Evolutionary conservation across 768 basidiomycete genomes (phyloP), one percentile per base, ranked within the genome.

Genomic region (Grammothele lineata): DNA sequence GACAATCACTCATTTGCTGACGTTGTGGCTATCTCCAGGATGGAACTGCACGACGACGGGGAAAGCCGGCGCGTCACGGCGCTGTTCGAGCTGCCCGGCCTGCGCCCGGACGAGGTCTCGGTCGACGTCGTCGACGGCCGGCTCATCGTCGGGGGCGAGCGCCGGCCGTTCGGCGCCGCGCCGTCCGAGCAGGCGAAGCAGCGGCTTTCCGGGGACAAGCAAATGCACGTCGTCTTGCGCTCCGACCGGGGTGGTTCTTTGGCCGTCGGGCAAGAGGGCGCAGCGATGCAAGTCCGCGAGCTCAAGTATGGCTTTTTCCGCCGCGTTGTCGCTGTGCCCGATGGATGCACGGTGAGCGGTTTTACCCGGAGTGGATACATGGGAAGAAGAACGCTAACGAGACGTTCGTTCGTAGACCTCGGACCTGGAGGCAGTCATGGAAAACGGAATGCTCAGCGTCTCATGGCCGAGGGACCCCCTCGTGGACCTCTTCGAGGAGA

Each of bases 1-100:
- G 18, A 37, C 8, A 12, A 6, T 3, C 30, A n/a, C 21, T 32
- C 4, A 21, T 22, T 18, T 18, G 38, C 30, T 32, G 15, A 8
- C 15, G 9, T 9, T 32, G 30, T 32, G 30, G 30, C 15, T 15
- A 32, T 32, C 30, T 24, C 17, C 43, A 73, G 71, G 38, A 63
- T 71, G 45, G 71, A 73, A 41, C 21, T 73, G 27, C 70, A 62
- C 44, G 70, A 73, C 49, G 66, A 70, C 39, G 62, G 66, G 1
- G 52, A 60, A 1, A 63, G 59, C 14, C 57, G 64, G 11, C 58
- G 57, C 35, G 57, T 70, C 32, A 41, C 51, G 5, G 51, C 51
- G 18, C 27, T 45, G 26, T 48, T 53, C 19, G 51, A 53, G 40
- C 34, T 53, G 5, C 51, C 51, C 22, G 71, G 71, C 7, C 49